Evolutionary conservation across 2,329 filamentous ascomycete genomes (phyloP), one percentile per base, ranked within the genome.

Genomic region (Thelonectria olida): DNA sequence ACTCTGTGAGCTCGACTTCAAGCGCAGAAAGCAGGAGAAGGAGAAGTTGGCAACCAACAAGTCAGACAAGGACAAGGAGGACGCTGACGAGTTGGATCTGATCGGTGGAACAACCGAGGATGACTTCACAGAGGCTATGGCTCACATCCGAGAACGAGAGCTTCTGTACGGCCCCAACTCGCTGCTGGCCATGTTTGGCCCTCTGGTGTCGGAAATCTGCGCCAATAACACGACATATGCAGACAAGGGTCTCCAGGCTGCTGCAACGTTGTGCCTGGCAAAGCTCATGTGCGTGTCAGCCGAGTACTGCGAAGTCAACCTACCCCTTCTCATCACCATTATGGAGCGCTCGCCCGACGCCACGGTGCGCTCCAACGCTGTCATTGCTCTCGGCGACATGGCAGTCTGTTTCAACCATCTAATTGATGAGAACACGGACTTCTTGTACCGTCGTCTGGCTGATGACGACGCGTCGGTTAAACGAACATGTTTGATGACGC

Each of bases 381-480:
- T 99, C 17, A 97, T 99, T 69, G 95, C 96, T 0, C 88, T 99
- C 0, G 96, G 96, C 38, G 96, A 99, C 75, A 99, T 99, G 96
- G 96, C 96, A 0, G 96, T 99, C 20, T 97, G 94, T 85, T 99
- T 99, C 85, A 99, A 99, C 74, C 96, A 99, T 74, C 87, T 99
- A 50, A 97, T 99, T 69, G 96, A 99, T 74, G 96, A 99, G 79
- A 98, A 99, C 78, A 99, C 96, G 0, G 96, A 99, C 75, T 99
- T 98, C 82, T 79, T 99, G 41, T 99, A 99, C 79, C 90, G 96
- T 19, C 89, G 96, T 17, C 85, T 99, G 7, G 96, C 96, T 15
- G 96, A 99, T 73, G 82, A 87, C 15, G 94, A 97, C 70, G 87
- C 88, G 20, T 95, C 91, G 3, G 96, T 99, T 63, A 99, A 98